phyloP scores from a whole-genome alignment of 352 stramenopile genomes.

The Globisporangium nunn region DNA sequence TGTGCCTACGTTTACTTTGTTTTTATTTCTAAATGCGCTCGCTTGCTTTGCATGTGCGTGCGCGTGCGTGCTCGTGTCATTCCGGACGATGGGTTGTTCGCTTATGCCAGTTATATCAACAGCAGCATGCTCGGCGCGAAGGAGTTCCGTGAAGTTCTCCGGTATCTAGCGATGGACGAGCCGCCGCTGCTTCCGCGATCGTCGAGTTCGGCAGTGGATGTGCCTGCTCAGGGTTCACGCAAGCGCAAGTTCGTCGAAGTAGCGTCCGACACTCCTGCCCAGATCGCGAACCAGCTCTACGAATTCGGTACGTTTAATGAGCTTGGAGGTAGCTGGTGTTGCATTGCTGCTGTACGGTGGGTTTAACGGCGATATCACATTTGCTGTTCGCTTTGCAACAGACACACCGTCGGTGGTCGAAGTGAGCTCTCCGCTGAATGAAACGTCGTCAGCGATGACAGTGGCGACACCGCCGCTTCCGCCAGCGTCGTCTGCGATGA shows the following conservation, averaged over 20 bases:
- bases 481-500: slow-evolving; percentile 24
- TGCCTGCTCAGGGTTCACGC: slow-evolving; percentile 27
- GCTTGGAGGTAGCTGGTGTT: neutral
- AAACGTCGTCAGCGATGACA: slow-evolving; percentile 28
- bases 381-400: slow-evolving; percentile 2
- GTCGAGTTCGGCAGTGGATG: slow-evolving; percentile 26
- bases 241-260: slow-evolving; percentile 87
- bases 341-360: neutral
- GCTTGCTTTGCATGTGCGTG: slow-evolving; percentile 11
- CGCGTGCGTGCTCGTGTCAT: slow-evolving; percentile 21
- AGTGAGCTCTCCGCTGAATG: slow-evolving; percentile 29
- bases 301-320: slow-evolving; percentile 21
- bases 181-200: slow-evolving; percentile 56
- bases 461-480: slow-evolving; percentile 14
- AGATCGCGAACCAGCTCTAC: slow-evolving; percentile 23
- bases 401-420: slow-evolving; percentile 42
- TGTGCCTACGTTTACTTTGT: neutral
- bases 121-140: slow-evolving; percentile 76
- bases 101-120: slow-evolving; percentile 72
- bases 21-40: slow-evolving; percentile 23
- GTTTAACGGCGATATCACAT: neutral
- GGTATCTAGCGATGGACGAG: slow-evolving; percentile 83
- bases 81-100: slow-evolving; percentile 11
- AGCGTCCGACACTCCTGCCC: slow-evolving; percentile 9
- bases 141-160: slow-evolving; percentile 79